A percentile compares a stretch with the other conserved stretches of the same genome.
Conservation (phyloP, 2,329 filamentous ascomycete genomes). For the Hymenoscyphus repandus region DNA sequence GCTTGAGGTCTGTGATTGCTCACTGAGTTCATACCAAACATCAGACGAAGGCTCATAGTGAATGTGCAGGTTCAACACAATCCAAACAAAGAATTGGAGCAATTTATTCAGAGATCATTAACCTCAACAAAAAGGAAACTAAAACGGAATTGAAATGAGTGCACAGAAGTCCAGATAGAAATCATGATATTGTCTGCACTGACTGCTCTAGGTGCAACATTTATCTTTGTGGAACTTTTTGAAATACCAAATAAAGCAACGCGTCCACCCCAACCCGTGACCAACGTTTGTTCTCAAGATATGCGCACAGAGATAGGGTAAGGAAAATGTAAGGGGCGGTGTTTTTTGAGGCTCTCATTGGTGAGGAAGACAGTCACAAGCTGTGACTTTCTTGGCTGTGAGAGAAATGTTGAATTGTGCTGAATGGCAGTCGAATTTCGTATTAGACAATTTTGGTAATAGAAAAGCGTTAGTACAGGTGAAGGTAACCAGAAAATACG, state of each 20-base stretch:
- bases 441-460: not conserved
- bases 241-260: slow-evolving; percentile 12
- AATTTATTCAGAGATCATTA: not conserved
- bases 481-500: not conserved
- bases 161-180: slow-evolving; percentile 4
- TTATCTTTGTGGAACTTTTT: slow-evolving; percentile 15
- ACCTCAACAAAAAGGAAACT: not conserved
- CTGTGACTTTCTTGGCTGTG: not conserved
- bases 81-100: not conserved
- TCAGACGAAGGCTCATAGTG: not conserved
- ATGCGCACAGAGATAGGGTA: slow-evolving; percentile 6
- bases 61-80: too few species aligned
- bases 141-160: not conserved
- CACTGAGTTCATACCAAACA: not conserved
- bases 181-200: slow-evolving; percentile 16
- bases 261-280: slow-evolving; percentile 8
- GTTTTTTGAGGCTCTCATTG: not conserved
- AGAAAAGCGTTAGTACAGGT: not conserved
- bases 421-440: not conserved
- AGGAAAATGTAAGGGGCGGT: not conserved
- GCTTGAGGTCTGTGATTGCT: slow-evolving; percentile 9
- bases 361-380: not conserved
- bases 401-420: not conserved
- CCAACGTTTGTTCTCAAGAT: slow-evolving; percentile 4
- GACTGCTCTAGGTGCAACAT: slow-evolving; percentile 11